Base-by-base conservation (phyloP, 805 yeast species). In the Yueomyces sinensis region DNA sequence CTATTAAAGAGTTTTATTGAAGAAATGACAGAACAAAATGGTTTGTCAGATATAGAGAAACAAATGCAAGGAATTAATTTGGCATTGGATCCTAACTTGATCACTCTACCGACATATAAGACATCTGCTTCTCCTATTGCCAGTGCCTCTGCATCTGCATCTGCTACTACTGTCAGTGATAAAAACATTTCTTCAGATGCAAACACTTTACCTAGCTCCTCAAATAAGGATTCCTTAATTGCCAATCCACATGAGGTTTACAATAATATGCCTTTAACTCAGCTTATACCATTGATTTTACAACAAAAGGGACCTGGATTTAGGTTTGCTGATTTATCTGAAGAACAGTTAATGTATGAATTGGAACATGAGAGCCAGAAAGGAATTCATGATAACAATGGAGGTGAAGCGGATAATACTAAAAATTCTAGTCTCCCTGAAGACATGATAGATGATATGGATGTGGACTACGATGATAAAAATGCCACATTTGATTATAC, bases 221-320 rank as follows among this genome's bases (percentile, higher is more conserved):
- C 7, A 7, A 22, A 7, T 7, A 11, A 11, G 7, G 28, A 17
- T n/a, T 17, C 22, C 15, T n/a, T 56, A 20, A 36, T 56, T 13
- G 41, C 42, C 22, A 56, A 56, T 37, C 61, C 61, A 2, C 49
- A 50, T 32, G 58, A 52, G 27, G 30, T 44, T 3, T 56, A 41
- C 37, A 55, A 53, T 9, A 38, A 63, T 30, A 56, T 73, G 40
- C 57, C 73, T 1, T 47, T 77, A 24, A 61, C 64, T 14, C 75
- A 74, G 42, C 49, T 77, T 25, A 70, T 78, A 18, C 80, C 80
- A 4, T 58, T 72, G 28, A 73, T 77, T 23, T 59, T 76, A 30
- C 57, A 58, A 22, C 76, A 76, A 43, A 55, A 73, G 23, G 72
- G 75, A n/a, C 62, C 76, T 4, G 49, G 49, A 11, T 41, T 41